Conservation (phyloP, 2,329 filamentous ascomycete species). For the Diaporthe helianthi region DNA sequence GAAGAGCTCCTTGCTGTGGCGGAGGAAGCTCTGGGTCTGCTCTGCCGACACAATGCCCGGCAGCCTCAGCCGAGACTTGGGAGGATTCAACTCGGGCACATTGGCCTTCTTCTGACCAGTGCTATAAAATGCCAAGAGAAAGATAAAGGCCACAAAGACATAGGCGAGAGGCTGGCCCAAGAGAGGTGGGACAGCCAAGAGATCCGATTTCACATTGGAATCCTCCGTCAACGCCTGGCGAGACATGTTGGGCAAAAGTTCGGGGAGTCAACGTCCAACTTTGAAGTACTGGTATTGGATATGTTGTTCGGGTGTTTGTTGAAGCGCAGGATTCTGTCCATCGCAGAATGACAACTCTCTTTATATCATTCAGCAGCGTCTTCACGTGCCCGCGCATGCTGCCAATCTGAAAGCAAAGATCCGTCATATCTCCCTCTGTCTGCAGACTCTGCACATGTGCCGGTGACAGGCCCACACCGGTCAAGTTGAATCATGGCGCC, state of each 20-base stretch:
- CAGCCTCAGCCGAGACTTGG: not conserved
- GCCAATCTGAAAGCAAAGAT: too few relatives aligned
- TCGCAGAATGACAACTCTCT: not conserved
- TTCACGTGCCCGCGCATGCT: not conserved
- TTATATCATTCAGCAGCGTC: not conserved
- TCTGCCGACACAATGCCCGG: not conserved
- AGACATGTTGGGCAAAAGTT: not conserved
- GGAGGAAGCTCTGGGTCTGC: not conserved
- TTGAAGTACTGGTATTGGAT: not conserved
- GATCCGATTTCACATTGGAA: not conserved
- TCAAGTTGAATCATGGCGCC: not conserved
- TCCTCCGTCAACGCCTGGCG: not conserved
- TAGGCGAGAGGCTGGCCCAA: not conserved
- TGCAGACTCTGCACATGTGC: too few relatives aligned
- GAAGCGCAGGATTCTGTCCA: not conserved
- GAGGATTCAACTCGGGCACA: constrained; percentile 1
- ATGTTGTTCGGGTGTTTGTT: not conserved
- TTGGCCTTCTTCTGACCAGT: not conserved
- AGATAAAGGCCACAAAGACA: not conserved
- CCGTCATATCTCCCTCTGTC: too few relatives aligned
- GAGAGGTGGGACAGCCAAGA: not conserved
- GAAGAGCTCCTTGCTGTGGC: not conserved
- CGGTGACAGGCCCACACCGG: not conserved
- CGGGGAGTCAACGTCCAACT: not conserved
- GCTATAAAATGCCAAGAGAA: not conserved